Evolutionary conservation across 1,284 basidiomycete species (phyloP).

Genomic region (Melampsora larici-populina): DNA sequence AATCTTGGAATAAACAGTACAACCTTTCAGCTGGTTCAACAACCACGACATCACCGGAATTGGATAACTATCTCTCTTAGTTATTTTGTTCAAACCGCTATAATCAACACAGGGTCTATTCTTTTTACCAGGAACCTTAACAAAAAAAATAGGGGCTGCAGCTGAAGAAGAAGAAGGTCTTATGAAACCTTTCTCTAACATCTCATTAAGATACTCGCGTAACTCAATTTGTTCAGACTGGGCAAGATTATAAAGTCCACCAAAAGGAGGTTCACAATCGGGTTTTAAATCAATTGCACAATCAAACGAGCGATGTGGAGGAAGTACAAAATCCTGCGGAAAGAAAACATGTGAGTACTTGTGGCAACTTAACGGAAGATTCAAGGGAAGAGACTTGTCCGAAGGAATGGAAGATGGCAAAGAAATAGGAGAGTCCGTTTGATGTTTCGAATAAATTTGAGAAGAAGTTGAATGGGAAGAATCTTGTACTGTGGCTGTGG

Average conservation of each 20-base stretch:
- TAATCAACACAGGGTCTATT: slow-evolving; percentile 46
- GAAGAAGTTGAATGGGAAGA: no score
- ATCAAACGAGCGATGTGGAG: background rate
- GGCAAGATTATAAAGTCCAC: slow-evolving; percentile 7
- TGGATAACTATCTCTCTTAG: no score
- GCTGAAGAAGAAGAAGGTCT: slow-evolving; percentile 36
- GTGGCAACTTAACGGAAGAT: background rate
- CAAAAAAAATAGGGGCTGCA: slow-evolving; percentile 49
- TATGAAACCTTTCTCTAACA: no score
- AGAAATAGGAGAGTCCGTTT: no score
- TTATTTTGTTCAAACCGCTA: no score
- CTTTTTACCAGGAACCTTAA: no score
- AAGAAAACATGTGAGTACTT: no score
- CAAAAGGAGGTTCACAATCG: background rate
- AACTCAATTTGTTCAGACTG: background rate
- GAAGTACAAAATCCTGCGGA: no score
- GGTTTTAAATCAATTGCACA: slow-evolving; percentile 2
- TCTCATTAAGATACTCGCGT: background rate
- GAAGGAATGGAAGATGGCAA: no score
- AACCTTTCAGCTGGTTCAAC: slow-evolving; percentile 1
- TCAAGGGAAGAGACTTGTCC: background rate
- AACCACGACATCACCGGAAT: no score
- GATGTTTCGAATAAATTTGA: no score
- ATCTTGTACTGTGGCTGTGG: no score
- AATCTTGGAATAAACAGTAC: slow-evolving; percentile 47